These are phyloP conservation scores for Biscogniauxia marginata DNA, from an alignment of 2,329 filamentous ascomycete genomes.

Conservation along the genomic window DNA sequence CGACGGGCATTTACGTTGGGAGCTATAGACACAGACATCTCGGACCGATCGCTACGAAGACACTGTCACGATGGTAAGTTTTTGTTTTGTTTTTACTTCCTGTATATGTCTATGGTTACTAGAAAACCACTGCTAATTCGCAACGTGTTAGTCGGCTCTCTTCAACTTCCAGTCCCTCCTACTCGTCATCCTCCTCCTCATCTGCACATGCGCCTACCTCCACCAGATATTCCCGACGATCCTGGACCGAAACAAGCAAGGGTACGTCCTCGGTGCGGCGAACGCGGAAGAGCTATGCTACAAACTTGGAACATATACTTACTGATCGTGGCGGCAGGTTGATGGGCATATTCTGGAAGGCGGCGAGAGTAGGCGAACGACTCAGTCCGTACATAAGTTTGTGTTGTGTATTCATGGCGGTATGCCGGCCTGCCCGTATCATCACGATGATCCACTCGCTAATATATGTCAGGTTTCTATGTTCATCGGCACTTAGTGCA, in stretches of 20 bases:
- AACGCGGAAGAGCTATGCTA: too few relatives aligned
- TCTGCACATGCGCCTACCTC: conserved; percentile 93
- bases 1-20: background rate
- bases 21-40: background rate
- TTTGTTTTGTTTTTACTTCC: conserved; percentile 3
- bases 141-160: conserved; percentile 72
- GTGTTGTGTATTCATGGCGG: conserved; percentile 92
- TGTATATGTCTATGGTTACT: background rate
- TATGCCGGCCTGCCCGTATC: too few relatives aligned
- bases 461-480: conserved; percentile 26
- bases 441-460: too few relatives aligned
- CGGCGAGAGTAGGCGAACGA: conserved; percentile 85
- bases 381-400: conserved; percentile 94
- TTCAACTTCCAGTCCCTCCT: conserved; percentile 99
- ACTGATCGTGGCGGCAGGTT: conserved; percentile 47
- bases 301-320: background rate
- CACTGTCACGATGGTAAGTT: conserved; percentile 18
- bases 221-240: conserved; percentile 87
- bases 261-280: conserved; percentile 55
- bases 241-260: conserved; percentile 90
- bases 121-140: conserved; percentile 9
- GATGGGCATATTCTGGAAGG: conserved; percentile 93
- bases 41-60: conserved; percentile 9
- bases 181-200: conserved; percentile 88
- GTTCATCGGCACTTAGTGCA: conserved; percentile 29